phyloP scores from a whole-genome alignment of 2,329 filamentous ascomycete genomes.

The Stromatinia cepivora region DNA sequence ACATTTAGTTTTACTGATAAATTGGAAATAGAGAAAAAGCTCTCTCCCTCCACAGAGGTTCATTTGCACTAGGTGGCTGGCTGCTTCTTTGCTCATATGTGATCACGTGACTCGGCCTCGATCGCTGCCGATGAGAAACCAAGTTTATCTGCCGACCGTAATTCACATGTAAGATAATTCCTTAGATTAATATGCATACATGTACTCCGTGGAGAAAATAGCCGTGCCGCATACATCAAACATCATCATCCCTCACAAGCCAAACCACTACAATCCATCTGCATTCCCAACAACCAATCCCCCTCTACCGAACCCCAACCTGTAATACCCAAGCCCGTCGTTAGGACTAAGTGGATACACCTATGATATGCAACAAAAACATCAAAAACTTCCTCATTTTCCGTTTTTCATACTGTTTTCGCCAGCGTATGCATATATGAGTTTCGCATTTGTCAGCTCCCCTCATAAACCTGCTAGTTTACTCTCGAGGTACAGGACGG shows the following conservation, averaged over 20 bases:
- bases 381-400: background rate
- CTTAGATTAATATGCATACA: too few species aligned
- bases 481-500: background rate
- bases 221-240: constrained; percentile 1
- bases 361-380: constrained; percentile 10
- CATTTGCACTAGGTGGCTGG: too few species aligned
- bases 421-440: background rate
- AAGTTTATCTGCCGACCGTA: background rate
- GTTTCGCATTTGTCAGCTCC: constrained; percentile 12
- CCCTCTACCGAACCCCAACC: background rate
- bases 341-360: constrained; percentile 2
- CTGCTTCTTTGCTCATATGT: too few species aligned
- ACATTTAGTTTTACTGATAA: too few species aligned
- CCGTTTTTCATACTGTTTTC: background rate
- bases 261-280: background rate
- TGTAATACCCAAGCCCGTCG: background rate
- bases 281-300: background rate
- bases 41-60: too few species aligned
- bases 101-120: too few species aligned
- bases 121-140: too few species aligned
- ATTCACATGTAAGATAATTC: background rate
- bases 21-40: too few species aligned
- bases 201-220: background rate
- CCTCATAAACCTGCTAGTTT: too few species aligned
- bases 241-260: background rate